Evolutionary conservation across 2,329 filamentous ascomycete species (phyloP).

Genomic region (Paecilomyces sp.): DNA sequence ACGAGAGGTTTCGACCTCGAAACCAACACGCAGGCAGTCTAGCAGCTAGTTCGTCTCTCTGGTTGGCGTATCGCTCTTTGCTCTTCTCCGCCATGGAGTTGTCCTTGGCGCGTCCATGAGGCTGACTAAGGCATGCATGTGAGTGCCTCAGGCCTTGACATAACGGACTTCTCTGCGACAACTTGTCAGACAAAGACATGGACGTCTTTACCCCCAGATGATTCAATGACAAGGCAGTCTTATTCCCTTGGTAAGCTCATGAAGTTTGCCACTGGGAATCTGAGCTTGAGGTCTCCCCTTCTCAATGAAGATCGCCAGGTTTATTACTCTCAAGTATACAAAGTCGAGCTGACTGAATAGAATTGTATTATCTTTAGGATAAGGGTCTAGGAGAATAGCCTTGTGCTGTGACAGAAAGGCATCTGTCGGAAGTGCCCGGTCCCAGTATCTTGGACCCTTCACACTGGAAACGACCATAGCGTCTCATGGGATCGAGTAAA

Average conservation of each 20-base stretch:
- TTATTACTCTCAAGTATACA: background rate
- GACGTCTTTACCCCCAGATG: background rate
- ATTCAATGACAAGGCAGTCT: background rate
- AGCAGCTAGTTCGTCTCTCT: background rate
- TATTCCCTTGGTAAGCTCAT: background rate
- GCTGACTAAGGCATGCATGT: background rate
- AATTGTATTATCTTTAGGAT: background rate
- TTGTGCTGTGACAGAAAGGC: background rate
- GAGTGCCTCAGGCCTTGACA: background rate
- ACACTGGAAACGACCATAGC: background rate
- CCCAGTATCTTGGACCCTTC: background rate
- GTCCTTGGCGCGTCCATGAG: background rate
- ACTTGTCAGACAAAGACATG: background rate
- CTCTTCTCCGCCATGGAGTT: background rate
- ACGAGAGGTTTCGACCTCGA: background rate
- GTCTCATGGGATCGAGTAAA: background rate
- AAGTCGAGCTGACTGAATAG: background rate
- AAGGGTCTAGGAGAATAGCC: background rate
- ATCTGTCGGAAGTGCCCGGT: background rate
- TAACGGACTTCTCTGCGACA: background rate
- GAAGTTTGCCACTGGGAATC: background rate
- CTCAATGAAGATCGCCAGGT: background rate
- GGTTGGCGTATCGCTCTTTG: background rate
- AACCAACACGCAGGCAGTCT: background rate
- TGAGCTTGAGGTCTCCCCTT: background rate